Percentiles rank a stretch among this genome's conserved stretches.
Conservation (phyloP, 345 rosid genomes). For the Cardamine resedifolia region DNA sequence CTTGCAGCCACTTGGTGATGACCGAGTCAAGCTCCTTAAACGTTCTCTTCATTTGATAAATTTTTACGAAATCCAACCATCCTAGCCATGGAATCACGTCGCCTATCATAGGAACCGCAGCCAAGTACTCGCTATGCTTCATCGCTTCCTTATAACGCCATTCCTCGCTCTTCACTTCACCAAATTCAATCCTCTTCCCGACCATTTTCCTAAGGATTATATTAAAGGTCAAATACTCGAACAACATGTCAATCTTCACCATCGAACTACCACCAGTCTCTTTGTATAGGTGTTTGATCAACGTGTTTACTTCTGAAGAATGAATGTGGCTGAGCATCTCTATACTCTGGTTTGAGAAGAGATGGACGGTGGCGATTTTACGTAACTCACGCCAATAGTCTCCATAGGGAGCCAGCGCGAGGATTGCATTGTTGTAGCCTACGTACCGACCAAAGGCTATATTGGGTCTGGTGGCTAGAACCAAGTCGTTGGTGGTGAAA, state of each 20-base stretch:
- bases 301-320: slow-evolving; percentile 40
- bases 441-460: slow-evolving; percentile 53
- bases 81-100: slow-evolving; percentile 62
- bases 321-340: slow-evolving; percentile 48
- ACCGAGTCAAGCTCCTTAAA: slow-evolving; percentile 49
- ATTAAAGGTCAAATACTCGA: slow-evolving; percentile 57
- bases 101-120: slow-evolving; percentile 42
- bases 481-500: slow-evolving; percentile 53
- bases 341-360: slow-evolving; percentile 52
- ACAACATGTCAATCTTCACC: slow-evolving; percentile 42
- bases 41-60: slow-evolving; percentile 49
- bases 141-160: slow-evolving; percentile 48
- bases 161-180: slow-evolving; percentile 40
- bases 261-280: slow-evolving; percentile 8
- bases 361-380: slow-evolving; percentile 53
- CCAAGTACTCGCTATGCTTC: slow-evolving; percentile 42
- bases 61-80: slow-evolving; percentile 54
- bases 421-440: slow-evolving; percentile 55
- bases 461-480: slow-evolving; percentile 53
- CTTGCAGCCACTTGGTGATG: slow-evolving; percentile 54
- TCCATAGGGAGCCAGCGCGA: slow-evolving; percentile 59
- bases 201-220: slow-evolving; percentile 49
- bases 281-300: slow-evolving; percentile 47
- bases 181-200: slow-evolving; percentile 45
- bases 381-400: slow-evolving; percentile 67